These are phyloP conservation scores for Pythium scleroteichum DNA, from an alignment of 352 stramenopile genomes.

Conservation along the genomic window DNA sequence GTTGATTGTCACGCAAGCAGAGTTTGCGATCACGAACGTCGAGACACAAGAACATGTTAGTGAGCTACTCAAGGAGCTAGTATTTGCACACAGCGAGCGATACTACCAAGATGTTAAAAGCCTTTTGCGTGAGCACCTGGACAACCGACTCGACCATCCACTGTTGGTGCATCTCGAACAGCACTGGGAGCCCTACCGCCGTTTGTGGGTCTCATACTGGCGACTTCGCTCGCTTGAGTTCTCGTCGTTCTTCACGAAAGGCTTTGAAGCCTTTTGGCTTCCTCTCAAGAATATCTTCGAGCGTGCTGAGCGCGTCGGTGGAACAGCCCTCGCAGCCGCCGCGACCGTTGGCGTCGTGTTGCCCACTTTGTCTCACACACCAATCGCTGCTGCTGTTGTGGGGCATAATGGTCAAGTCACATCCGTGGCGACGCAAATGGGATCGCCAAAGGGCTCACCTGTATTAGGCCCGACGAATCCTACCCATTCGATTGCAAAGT, in stretches of 20 bases:
- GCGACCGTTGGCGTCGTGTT: conserved; percentile 22
- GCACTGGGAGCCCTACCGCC: conserved; percentile 61
- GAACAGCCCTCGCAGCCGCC: conserved; percentile 21
- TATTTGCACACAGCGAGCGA: conserved; percentile 54
- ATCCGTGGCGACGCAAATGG: neutral
- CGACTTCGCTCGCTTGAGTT: conserved; percentile 64
- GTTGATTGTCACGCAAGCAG: conserved; percentile 41
- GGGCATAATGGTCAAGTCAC: no score
- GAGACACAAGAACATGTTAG: conserved; percentile 47
- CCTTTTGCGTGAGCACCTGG: conserved; percentile 42
- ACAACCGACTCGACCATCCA: conserved; percentile 37
- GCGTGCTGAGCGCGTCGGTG: conserved; percentile 26
- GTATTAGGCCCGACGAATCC: conserved; percentile 6
- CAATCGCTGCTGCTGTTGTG: no score
- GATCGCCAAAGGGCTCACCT: conserved; percentile 2
- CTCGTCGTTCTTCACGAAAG: conserved; percentile 62
- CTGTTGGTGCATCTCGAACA: conserved; percentile 50
- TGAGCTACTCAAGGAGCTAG: conserved; percentile 58
- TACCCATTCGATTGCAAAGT: conserved; percentile 42
- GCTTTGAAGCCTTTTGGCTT: conserved; percentile 65
- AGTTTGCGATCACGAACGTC: conserved; percentile 40
- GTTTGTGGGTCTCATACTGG: conserved; percentile 64
- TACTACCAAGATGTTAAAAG: conserved; percentile 56
- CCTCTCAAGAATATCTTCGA: conserved; percentile 61
- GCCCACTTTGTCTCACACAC: conserved; percentile 8